Evolutionary conservation across 805 yeast genomes (phyloP), one percentile per base, ranked within the genome.

Genomic region (Torulaspora quercuum): DNA sequence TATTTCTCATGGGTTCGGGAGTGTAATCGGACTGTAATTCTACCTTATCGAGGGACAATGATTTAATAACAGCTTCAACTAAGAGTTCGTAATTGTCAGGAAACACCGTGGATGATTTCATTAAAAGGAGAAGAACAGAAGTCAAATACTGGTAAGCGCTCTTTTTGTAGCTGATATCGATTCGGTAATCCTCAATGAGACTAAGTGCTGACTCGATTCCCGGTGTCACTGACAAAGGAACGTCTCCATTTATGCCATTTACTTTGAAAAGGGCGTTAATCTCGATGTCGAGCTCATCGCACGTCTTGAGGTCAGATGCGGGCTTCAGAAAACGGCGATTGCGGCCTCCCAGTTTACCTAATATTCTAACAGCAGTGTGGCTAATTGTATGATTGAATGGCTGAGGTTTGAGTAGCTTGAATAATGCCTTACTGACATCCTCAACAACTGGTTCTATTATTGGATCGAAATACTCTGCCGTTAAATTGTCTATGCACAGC

Each of bases 391-490:
- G 97, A 48, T 84, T 86, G 57, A 87, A 88, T 0, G 99, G 97
- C 22, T 89, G 73, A 1, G 99, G 98, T 52, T 80, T 80, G 48
- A 92, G 63, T 50, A 90, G 92, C 44, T 76, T 80, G 90, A 96
- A 92, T 21, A 92, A 68, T 0, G 97, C 95, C 24, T 82, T 80
- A 86, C 89, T 84, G 1, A 94, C 88, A 49, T 92, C 97, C 42
- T 85, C 94, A 36, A 90, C 80, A 2, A 89, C 97, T 0, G 99
- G 97, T 54, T 89, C 97, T 42, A 92, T 80, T 56, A 92, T 89
- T 2, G 98, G 97, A 52, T 92, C 98, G 60, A 92, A 88, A 59
- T 89, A 92, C 47, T 89, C 95, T 0, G 97, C 95, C 0, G 97
- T 94, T 43, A 92, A 63, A 53, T 94, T 92, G 53, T 92, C 99